phyloP scores from a whole-genome alignment of 192 early-diverging fungal species.

The Coemansia sp. region DNA sequence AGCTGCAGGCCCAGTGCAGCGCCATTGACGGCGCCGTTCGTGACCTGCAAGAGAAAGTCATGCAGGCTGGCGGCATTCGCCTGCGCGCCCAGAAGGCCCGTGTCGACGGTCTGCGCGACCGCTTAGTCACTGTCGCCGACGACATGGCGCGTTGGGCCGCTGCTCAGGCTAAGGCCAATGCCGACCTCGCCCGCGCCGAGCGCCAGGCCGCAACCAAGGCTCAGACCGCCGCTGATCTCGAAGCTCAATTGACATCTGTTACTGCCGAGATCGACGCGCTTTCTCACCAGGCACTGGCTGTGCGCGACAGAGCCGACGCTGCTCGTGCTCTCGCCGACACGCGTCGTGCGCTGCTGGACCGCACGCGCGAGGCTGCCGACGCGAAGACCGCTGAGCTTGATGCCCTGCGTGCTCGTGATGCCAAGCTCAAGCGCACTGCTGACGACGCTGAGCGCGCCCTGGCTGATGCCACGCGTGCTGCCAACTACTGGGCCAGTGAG shows the following conservation, averaged over 20 bases:
- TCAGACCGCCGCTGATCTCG: constrained; percentile 65
- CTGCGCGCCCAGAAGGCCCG: constrained; percentile 84
- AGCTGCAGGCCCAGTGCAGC: constrained; percentile 61
- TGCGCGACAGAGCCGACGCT: constrained; percentile 50
- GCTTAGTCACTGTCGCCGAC: constrained; percentile 70
- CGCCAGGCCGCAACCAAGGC: constrained; percentile 67
- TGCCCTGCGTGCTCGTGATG: constrained; percentile 68
- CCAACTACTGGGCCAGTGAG: constrained; percentile 60
- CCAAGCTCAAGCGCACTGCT: constrained; percentile 67
- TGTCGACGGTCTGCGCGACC: constrained; percentile 78
- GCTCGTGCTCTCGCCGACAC: constrained; percentile 60
- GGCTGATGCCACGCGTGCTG: constrained; percentile 51
- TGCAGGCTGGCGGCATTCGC: constrained; percentile 88
- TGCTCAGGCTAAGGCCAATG: constrained; percentile 74
- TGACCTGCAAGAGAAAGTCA: constrained; percentile 83
- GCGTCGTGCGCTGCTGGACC: constrained; percentile 67
- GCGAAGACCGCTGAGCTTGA: constrained; percentile 65
- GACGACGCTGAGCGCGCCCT: constrained; percentile 67
- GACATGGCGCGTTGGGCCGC: constrained; percentile 75
- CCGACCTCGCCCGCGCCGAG: constrained; percentile 72
- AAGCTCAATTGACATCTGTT: constrained; percentile 66
- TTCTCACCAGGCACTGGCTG: constrained; percentile 50
- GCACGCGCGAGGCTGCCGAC: constrained; percentile 71
- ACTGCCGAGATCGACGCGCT: constrained; percentile 64
- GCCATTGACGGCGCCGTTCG: constrained; percentile 80